Conservation (phyloP, 2,329 filamentous ascomycete genomes). For the Colletotrichum sp. region DNA sequence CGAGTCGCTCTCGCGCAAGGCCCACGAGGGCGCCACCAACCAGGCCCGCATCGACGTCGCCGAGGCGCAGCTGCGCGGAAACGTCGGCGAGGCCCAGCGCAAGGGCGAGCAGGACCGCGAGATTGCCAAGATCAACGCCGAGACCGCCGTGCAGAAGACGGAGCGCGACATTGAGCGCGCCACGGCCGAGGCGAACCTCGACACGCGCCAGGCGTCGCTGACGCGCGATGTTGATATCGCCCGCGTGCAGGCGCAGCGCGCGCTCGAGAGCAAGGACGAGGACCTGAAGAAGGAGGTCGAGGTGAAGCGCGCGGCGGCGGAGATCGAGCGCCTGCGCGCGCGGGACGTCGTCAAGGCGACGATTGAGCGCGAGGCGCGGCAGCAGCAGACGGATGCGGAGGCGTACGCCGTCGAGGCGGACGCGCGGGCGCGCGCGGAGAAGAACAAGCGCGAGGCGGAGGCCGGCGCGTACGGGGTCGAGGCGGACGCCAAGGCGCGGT, state of each 20-base stretch:
- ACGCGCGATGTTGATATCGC: slow-evolving; percentile 77
- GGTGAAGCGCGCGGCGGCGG: slow-evolving; percentile 77
- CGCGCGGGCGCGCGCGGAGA: slow-evolving; percentile 60
- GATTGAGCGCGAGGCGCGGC: slow-evolving; percentile 70
- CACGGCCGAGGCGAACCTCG: slow-evolving; percentile 76
- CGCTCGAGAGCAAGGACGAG: slow-evolving; percentile 78
- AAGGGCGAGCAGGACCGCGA: slow-evolving; percentile 83
- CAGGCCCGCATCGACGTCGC: slow-evolving; percentile 75
- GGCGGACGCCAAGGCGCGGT: slow-evolving; percentile 56
- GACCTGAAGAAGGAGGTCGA: slow-evolving; percentile 82
- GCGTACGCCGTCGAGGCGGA: slow-evolving; percentile 67
- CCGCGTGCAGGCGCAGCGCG: slow-evolving; percentile 74
- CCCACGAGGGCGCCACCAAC: slow-evolving; percentile 84
- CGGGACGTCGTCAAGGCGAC: slow-evolving; percentile 79
- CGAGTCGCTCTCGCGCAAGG: slow-evolving; percentile 79
- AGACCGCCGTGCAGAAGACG: slow-evolving; percentile 84
- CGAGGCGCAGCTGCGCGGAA: slow-evolving; percentile 68
- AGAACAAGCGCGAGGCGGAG: slow-evolving; percentile 57
- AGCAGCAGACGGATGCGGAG: slow-evolving; percentile 70
- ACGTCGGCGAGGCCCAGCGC: slow-evolving; percentile 79
- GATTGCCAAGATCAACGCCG: slow-evolving; percentile 86
- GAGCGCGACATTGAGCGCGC: slow-evolving; percentile 84
- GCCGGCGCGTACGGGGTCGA: slow-evolving; percentile 41
- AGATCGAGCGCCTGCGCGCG: slow-evolving; percentile 81
- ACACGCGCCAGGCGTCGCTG: slow-evolving; percentile 75